Conservation (phyloP, 140 eudicot species). For the Cichorium intybus region DNA sequence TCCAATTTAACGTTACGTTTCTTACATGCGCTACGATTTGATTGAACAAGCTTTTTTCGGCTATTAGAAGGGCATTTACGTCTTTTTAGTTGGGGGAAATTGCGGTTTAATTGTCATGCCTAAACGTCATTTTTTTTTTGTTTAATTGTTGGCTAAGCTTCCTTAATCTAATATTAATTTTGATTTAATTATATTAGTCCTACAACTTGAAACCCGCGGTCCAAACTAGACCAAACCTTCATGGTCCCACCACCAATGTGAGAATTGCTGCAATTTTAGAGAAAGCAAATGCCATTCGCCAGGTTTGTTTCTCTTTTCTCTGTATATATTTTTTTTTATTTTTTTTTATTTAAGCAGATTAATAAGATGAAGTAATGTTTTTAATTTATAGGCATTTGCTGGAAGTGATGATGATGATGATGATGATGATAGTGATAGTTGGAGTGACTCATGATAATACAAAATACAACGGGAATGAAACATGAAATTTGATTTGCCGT, state of each 20-base stretch:
- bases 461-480: too few relatives aligned
- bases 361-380: background rate
- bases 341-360: background rate
- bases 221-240: slow-evolving; percentile 58
- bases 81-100: background rate
- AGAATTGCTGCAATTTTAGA: slow-evolving; percentile 82
- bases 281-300: slow-evolving; percentile 85
- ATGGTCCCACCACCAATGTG: slow-evolving; percentile 66
- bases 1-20: too few relatives aligned
- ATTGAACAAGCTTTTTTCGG: too few relatives aligned
- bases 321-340: background rate
- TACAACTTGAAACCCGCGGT: slow-evolving; percentile 72
- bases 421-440: slow-evolving; percentile 54
- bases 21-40: too few relatives aligned
- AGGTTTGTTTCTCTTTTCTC: slow-evolving; percentile 46
- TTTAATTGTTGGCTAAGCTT: slow-evolving; percentile 1
- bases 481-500: background rate
- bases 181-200: slow-evolving; percentile 37
- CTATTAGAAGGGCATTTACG: background rate
- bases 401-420: slow-evolving; percentile 79
- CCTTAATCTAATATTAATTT: slow-evolving; percentile 1
- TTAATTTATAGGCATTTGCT: slow-evolving; percentile 53
- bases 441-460: slow-evolving; percentile 72
- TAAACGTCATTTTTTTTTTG: too few relatives aligned
- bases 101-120: too few relatives aligned